Conservation (phyloP, 148 eudicot genomes). For the Silene latifolia region DNA sequence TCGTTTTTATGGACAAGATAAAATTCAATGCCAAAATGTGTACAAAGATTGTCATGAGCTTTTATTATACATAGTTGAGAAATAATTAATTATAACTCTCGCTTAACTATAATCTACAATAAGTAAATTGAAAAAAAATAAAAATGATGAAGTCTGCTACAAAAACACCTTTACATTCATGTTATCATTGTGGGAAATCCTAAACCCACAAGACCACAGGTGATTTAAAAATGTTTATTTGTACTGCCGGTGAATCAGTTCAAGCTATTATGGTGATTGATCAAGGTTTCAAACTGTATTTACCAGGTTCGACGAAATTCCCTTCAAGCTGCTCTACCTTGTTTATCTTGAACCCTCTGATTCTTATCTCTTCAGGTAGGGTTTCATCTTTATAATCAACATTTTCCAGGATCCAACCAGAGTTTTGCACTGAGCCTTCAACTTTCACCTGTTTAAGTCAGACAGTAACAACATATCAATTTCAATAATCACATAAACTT, state of each 20-base stretch:
- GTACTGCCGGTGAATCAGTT: not conserved
- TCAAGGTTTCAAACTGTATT: constrained; percentile 56
- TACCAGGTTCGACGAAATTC: constrained; percentile 61
- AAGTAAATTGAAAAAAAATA: too few relatives aligned
- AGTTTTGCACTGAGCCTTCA: constrained; percentile 67
- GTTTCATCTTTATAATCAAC: constrained; percentile 67
- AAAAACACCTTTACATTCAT: not conserved
- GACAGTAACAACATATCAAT: not conserved
- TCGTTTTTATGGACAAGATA: too few relatives aligned
- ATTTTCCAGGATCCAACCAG: constrained; percentile 72
- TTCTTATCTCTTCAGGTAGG: constrained; percentile 79
- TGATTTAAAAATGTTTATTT: not conserved
- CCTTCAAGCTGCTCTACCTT: constrained; percentile 82
- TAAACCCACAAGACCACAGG: constrained; percentile 4
- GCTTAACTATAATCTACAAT: not conserved
- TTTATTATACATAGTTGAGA: not conserved
- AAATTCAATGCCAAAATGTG: not conserved
- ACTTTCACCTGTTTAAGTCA: constrained; percentile 59
- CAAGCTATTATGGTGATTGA: not conserved
- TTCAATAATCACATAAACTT: not conserved
- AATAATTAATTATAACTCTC: not conserved
- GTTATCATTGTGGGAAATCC: constrained; percentile 12
- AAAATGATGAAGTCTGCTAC: too few relatives aligned
- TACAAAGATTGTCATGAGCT: constrained; percentile 8
- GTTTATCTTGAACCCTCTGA: constrained; percentile 78